Conservation (phyloP, 768 basidiomycete genomes). For the Termitomyces sp. region DNA sequence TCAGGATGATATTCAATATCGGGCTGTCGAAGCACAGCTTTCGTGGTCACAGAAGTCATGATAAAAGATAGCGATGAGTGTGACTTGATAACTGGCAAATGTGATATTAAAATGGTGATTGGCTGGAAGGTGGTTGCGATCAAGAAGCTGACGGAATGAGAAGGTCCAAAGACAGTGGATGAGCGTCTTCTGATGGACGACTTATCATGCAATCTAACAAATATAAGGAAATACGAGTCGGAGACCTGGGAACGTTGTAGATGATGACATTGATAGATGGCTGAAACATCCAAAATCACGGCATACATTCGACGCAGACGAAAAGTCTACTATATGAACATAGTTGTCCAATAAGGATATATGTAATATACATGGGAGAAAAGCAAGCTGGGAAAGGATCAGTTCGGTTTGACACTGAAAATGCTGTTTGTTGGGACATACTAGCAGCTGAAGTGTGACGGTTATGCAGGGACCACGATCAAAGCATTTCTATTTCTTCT, state of each 20-base stretch:
- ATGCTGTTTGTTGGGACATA: neutral
- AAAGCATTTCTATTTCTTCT: slow-evolving; percentile 34
- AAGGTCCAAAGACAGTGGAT: too few relatives aligned
- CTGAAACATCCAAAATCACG: neutral
- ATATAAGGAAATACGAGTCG: neutral
- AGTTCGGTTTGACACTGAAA: neutral
- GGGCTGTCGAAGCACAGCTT: slow-evolving; percentile 21
- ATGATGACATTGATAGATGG: neutral
- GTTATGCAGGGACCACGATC: neutral
- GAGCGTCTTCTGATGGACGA: too few relatives aligned
- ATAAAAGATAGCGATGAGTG: neutral
- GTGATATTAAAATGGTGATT: too few relatives aligned
- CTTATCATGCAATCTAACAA: too few relatives aligned
- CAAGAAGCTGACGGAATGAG: too few relatives aligned
- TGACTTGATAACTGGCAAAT: neutral
- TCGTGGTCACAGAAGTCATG: neutral
- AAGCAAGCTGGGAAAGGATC: neutral
- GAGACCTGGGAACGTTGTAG: neutral
- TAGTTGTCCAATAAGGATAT: neutral
- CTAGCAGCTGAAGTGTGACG: too few relatives aligned
- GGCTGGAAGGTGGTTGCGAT: too few relatives aligned
- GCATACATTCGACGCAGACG: neutral
- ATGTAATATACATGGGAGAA: neutral
- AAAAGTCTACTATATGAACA: neutral
- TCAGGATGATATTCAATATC: slow-evolving; percentile 35